These are phyloP conservation scores for Polytrichum formosum DNA, from an alignment of 225 moss, liverwort and hornwort genomes.

Conservation along the genomic window DNA sequence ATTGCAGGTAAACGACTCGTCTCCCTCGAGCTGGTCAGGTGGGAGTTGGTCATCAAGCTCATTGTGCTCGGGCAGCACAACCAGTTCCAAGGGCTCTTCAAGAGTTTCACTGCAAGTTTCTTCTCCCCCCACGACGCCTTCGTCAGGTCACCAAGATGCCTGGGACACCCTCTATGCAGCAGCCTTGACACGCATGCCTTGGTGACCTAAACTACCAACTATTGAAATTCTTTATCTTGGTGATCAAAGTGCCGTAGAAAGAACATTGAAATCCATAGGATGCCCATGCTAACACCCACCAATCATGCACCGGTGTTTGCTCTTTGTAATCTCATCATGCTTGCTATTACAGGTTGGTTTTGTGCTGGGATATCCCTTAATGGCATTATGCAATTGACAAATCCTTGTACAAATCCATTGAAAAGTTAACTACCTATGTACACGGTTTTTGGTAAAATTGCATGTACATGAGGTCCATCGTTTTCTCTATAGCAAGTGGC, in stretches of 20 bases:
- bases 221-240: too few relatives aligned
- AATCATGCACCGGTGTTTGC: conserved; percentile 49
- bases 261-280: too few relatives aligned
- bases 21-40: too few relatives aligned
- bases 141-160: conserved; percentile 48
- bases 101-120: conserved; percentile 63
- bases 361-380: background rate
- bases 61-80: conserved; percentile 46
- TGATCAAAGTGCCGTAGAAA: too few relatives aligned
- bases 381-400: too few relatives aligned
- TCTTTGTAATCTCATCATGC: conserved; percentile 47
- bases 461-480: too few relatives aligned
- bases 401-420: too few relatives aligned
- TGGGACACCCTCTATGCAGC: conserved; percentile 85
- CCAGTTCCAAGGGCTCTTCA: conserved; percentile 76
- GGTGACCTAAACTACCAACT: conserved; percentile 15
- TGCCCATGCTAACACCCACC: conserved; percentile 43
- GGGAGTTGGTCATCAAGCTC: conserved; percentile 58
- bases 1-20: too few relatives aligned
- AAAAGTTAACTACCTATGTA: too few relatives aligned
- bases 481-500: too few relatives aligned
- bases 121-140: conserved; percentile 79
- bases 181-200: too few relatives aligned
- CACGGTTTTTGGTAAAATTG: too few relatives aligned
- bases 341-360: conserved; percentile 44